Base-by-base conservation (phyloP, 2,329 filamentous ascomycete species). In the Fusarium solani-melongenae region DNA sequence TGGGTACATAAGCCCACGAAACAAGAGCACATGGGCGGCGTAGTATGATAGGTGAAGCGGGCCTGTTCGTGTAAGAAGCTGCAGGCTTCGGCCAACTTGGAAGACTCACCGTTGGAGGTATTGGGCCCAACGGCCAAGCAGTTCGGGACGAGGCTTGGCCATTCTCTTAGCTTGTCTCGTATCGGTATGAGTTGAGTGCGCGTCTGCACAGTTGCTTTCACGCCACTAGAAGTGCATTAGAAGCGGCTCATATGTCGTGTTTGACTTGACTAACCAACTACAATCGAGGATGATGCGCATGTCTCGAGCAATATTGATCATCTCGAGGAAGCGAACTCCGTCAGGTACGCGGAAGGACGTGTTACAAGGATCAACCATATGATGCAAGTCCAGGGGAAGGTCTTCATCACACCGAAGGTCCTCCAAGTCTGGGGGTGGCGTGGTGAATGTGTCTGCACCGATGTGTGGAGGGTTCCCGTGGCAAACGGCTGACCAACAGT, bases 381-480 rank as follows among this genome's bases (percentile, higher is more conserved):
- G 66, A 24, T 69, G 75, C 59, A 82, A 78, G 12, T 81, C 82
- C 38, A 72, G 77, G 22, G 76, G 79, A 2, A 86, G 81, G 58
- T 85, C 81, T 70, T 87, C 85, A 34, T 86, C 85, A 20, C 79
- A 82, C 9, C 80, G 74, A 10, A 86, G 61, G 68, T 87, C 85
- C 2, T 86, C 84, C 73, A 86, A 80, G 7, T 79, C 77, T 8
- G 82, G 79, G 3, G 79, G 73, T 1, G 78, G 66, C 0, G 85
- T 87, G 55, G 81, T 83, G 62, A 84, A 87, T 0, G 85, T 84
- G 4, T 77, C 79, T 4, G 71, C 69, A 56, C 80, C 80, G 29
- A 87, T 83, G 69, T 86, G 85, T 2, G 85, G 84, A 5, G 85
- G 84, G 56, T 86, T 86, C 1, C 86, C 86, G 65, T 87, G 85